phyloP scores from a whole-genome alignment of 2,329 filamentous ascomycete species.

The Chaetomium sp. region DNA sequence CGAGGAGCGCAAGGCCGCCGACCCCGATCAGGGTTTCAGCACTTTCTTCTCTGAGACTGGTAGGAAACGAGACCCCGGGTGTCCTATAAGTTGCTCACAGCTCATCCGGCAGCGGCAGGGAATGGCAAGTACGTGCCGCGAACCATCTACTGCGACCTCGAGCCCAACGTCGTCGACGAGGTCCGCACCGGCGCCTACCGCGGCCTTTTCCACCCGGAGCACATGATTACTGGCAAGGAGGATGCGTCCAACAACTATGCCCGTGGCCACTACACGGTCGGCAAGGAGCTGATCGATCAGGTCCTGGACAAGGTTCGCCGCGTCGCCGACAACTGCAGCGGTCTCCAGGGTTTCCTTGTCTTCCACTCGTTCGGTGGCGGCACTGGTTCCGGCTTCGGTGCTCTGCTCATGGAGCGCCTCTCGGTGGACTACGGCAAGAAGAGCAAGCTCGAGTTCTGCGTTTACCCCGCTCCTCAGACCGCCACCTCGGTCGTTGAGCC shows the following conservation, averaged over 20 bases:
- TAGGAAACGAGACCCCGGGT: slow-evolving; percentile 48
- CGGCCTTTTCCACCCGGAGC: slow-evolving; percentile 96
- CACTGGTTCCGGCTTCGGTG: slow-evolving; percentile 98
- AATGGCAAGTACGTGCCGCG: slow-evolving; percentile 99
- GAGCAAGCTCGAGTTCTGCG: slow-evolving; percentile 99
- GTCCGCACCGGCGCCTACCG: slow-evolving; percentile 97
- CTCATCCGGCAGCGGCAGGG: slow-evolving; percentile 54
- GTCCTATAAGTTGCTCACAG: not conserved
- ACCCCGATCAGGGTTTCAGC: slow-evolving; percentile 97
- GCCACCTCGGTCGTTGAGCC: slow-evolving; percentile 98
- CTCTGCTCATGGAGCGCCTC: slow-evolving; percentile 96
- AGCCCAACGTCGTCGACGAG: slow-evolving; percentile 99
- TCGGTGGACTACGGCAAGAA: slow-evolving; percentile 99
- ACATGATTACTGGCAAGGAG: slow-evolving; percentile 99
- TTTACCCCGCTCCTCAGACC: slow-evolving; percentile 97
- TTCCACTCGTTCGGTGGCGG: slow-evolving; percentile 99
- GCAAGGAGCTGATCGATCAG: slow-evolving; percentile 98
- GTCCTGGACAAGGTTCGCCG: slow-evolving; percentile 97
- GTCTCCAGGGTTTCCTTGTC: slow-evolving; percentile 98
- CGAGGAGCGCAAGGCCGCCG: slow-evolving; percentile 91
- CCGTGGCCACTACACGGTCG: slow-evolving; percentile 98
- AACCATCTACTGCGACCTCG: slow-evolving; percentile 99
- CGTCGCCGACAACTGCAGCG: slow-evolving; percentile 96
- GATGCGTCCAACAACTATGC: slow-evolving; percentile 99
- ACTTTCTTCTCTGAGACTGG: slow-evolving; percentile 99